Percentiles rank a stretch among this genome's conserved stretches.
Evolutionary conservation across 2,329 filamentous ascomycete species (phyloP).

Genomic region (Colletotrichum echinochloae): DNA sequence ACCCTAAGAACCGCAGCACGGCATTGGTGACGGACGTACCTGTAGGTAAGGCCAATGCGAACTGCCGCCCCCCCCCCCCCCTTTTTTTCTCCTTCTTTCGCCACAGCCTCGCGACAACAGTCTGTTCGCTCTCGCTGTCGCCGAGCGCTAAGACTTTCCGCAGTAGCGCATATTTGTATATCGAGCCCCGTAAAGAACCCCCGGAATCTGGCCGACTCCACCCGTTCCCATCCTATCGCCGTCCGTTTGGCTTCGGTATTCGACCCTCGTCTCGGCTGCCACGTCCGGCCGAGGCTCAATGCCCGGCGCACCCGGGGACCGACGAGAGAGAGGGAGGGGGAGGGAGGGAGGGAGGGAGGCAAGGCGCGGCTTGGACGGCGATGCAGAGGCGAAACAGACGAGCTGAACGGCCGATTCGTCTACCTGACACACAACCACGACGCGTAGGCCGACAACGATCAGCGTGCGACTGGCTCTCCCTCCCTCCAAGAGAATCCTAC

Average conservation of each 20-base stretch:
- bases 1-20: constrained; percentile 29
- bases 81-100: constrained; percentile 18
- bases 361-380: constrained; percentile 12
- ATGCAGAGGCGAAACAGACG: constrained; percentile 27
- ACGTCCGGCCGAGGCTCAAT: constrained; percentile 34
- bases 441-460: constrained; percentile 18
- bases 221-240: constrained; percentile 7
- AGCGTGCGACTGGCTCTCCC: not conserved
- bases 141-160: constrained; percentile 30
- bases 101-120: constrained; percentile 37
- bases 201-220: constrained; percentile 39
- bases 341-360: too few relatives aligned
- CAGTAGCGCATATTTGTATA: not conserved
- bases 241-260: constrained; percentile 9
- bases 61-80: not conserved
- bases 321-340: too few relatives aligned
- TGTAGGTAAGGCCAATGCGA: not conserved
- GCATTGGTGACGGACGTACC: constrained; percentile 29
- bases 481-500: not conserved
- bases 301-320: not conserved
- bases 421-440: not conserved
- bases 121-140: constrained; percentile 37
- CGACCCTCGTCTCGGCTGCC: constrained; percentile 27
- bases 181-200: constrained; percentile 17
- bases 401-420: not conserved